Evolutionary conservation across 305 asterid genomes (phyloP).

Genomic region (Stenogyne calaminthoides): DNA sequence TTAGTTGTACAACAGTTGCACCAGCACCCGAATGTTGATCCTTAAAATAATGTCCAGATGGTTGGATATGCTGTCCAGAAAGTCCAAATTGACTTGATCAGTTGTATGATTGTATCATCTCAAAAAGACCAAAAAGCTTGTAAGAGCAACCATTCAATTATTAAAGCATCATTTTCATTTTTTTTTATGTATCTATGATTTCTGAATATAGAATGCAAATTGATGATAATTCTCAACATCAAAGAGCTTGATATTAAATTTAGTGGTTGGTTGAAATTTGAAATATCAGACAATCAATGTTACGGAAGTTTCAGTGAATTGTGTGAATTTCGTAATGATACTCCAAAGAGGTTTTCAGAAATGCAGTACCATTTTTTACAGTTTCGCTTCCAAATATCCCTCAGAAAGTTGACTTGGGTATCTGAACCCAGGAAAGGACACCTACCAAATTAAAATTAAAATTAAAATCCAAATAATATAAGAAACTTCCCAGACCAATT

Average conservation of each 20-base stretch:
- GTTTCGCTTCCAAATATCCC: constrained; percentile 58
- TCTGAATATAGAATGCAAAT: not conserved
- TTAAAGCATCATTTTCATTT: not conserved
- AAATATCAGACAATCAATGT: not conserved
- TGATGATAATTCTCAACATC: not conserved
- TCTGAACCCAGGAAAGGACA: constrained; percentile 80
- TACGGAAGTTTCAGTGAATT: too few relatives aligned
- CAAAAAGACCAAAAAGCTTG: not conserved
- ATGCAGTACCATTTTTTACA: constrained; percentile 69
- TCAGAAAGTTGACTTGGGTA: constrained; percentile 42
- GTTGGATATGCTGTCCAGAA: not conserved
- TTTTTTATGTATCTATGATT: not conserved
- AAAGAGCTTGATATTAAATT: not conserved
- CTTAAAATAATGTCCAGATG: not conserved
- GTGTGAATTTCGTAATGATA: not conserved
- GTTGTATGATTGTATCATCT: not conserved
- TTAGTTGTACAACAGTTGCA: too few relatives aligned
- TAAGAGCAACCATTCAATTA: not conserved
- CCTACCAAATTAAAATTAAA: constrained; percentile 55
- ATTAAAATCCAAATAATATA: constrained; percentile 27
- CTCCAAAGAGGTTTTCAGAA: not conserved
- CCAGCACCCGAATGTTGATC: too few relatives aligned
- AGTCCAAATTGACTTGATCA: not conserved
- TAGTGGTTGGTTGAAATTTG: not conserved
- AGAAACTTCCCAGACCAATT: constrained; percentile 6